Percentiles rank a stretch among this genome's conserved stretches.
These are phyloP conservation scores for Glaciozyma martinii DNA, from an alignment of 768 basidiomycete species.

Conservation along the genomic window DNA sequence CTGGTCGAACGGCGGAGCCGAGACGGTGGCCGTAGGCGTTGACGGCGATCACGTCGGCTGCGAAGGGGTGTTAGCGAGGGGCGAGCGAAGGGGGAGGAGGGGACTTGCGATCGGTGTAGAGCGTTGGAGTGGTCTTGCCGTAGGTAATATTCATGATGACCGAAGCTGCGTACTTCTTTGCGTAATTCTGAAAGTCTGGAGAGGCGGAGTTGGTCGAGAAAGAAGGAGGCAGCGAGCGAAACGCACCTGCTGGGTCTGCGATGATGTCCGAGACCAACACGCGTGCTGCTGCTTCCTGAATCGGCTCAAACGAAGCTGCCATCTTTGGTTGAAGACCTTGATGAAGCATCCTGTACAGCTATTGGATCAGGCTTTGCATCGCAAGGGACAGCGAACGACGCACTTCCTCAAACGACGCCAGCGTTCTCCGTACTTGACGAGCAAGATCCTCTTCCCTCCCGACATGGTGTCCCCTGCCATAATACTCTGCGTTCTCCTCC, in stretches of 20 bases:
- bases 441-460: background rate
- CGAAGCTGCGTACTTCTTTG: background rate
- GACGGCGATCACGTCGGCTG: background rate
- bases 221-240: background rate
- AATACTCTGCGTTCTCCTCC: background rate
- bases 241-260: background rate
- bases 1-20: background rate
- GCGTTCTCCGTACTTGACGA: background rate
- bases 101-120: background rate
- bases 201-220: background rate
- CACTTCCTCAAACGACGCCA: constrained; percentile 2
- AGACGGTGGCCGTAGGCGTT: background rate
- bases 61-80: background rate
- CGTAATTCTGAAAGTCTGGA: constrained; percentile 1
- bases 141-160: constrained; percentile 1
- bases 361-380: background rate
- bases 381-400: background rate
- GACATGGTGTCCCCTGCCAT: background rate
- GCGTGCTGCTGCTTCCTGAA: background rate
- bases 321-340: constrained; percentile 4
- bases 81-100: background rate
- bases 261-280: background rate
- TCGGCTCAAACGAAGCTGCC: background rate
- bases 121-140: background rate
- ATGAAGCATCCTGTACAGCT: background rate